Evolutionary conservation across 2,329 filamentous ascomycete genomes (phyloP), one percentile per base, ranked within the genome.

Genomic region (Stachybotrys elegans): DNA sequence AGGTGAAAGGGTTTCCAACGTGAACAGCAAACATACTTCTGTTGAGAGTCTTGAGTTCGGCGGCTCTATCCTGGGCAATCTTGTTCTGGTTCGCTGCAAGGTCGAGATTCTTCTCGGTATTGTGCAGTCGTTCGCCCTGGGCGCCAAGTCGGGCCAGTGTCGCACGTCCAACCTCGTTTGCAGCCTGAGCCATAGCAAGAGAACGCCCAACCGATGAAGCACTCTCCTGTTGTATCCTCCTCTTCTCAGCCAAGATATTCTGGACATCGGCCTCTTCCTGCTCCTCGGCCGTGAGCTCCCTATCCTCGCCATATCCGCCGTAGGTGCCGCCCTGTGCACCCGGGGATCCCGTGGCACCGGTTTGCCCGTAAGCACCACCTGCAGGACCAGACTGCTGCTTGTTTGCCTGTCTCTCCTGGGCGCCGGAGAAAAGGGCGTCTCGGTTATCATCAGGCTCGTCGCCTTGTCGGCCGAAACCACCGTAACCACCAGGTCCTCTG

Each of bases 21-120:
- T 90, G 85, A 19, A 91, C 79, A 5, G 88, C 86, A 58, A 95
- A 95, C 89, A 96, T 95, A 70, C 84, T 90, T 50, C 85, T 76
- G 66, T 96, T 95, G 40, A 94, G 72, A 1, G 80, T 88, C 70
- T 92, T 92, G 29, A 96, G 71, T 59, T 95, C 89, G 39, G 82
- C 79, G 1, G 89, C 85, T 55, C 88, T 86, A 52, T 91, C 88
- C 54, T 90, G 83, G 0, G 88, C 87, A 47, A 86, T 71, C 46
- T 81, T 79, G 55, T 87, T 88, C 60, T 90, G 83, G 50, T 84
- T 84, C n/a, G 79, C 69, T 4, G 89, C 86, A 51, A 88, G 73
- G 55, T 95, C 88, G 45, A 96, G 75, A 56, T 92, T 89, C 64
- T 80, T 81, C 63, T 95, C 88, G 1, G 86, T 88, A 58, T 91